phyloP scores from a whole-genome alignment of 179 eudicot genomes.

The Drosera spatulata region DNA sequence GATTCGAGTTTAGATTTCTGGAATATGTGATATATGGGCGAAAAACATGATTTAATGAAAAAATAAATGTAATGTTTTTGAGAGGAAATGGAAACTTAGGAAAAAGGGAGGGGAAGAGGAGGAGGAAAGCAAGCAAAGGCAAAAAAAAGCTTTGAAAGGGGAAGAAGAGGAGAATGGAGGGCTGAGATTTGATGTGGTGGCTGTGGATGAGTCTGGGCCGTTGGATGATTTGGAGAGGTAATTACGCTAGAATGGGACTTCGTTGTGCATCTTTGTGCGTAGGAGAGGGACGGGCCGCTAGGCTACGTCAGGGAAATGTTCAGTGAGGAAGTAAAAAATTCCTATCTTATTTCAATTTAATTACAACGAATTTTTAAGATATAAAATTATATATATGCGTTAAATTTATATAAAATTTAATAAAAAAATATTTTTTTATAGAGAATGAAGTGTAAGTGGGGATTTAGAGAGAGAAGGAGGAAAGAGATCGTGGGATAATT shows the following conservation, averaged over 20 bases:
- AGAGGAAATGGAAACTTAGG: slow-evolving; percentile 11
- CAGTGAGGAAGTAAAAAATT: no score
- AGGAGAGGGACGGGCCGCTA: slow-evolving; percentile 13
- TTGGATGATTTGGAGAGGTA: slow-evolving; percentile 40
- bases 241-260: slow-evolving; percentile 55
- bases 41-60: slow-evolving; percentile 13
- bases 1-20: not conserved
- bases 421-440: no score
- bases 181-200: slow-evolving; percentile 29
- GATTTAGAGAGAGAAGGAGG: no score
- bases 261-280: slow-evolving; percentile 38
- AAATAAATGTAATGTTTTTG: slow-evolving; percentile 4
- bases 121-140: slow-evolving; percentile 19
- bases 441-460: no score
- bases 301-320: slow-evolving; percentile 2
- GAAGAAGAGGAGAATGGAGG: slow-evolving; percentile 1
- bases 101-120: slow-evolving; percentile 8
- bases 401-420: no score
- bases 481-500: no score
- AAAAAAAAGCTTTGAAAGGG: slow-evolving; percentile 21
- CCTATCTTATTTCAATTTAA: no score
- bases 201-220: slow-evolving; percentile 17
- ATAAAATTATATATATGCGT: no score
- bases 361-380: no score
- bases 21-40: not conserved